Evolutionary conservation across 768 basidiomycete genomes (phyloP).

Genomic region (Termitomyces sp.): DNA sequence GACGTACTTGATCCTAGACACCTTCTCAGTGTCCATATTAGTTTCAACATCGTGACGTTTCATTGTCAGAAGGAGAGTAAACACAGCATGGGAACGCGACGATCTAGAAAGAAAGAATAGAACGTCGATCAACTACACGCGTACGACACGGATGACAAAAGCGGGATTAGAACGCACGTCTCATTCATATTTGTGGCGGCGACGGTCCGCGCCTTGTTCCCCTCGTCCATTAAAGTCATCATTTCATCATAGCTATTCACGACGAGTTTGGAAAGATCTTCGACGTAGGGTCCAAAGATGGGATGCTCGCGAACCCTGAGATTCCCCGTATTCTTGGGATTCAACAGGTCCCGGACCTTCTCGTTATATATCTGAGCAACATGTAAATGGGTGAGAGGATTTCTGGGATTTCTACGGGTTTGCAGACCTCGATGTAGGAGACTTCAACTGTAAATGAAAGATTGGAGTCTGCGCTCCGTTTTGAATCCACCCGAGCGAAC

Average conservation of each 20-base stretch:
- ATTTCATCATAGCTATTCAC: constrained; percentile 92
- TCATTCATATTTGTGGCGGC: constrained; percentile 99
- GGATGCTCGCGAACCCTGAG: constrained; percentile 97
- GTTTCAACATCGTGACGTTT: constrained; percentile 80
- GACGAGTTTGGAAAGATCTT: constrained; percentile 90
- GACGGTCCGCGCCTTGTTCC: constrained; percentile 97
- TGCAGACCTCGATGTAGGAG: constrained; percentile 87
- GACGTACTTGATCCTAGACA: constrained; percentile 88
- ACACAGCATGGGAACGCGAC: constrained; percentile 96
- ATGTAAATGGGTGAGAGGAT: background rate
- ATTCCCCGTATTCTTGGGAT: constrained; percentile 95
- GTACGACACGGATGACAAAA: constrained; percentile 1
- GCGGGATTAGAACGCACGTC: constrained; percentile 47
- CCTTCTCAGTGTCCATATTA: constrained; percentile 93
- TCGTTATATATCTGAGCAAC: constrained; percentile 82
- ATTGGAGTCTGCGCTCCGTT: constrained; percentile 58
- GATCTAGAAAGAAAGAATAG: constrained; percentile 44
- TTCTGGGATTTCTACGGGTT: background rate
- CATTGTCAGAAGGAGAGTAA: constrained; percentile 92
- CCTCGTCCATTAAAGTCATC: constrained; percentile 99
- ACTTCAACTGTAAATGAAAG: constrained; percentile 90
- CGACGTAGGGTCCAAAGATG: constrained; percentile 94
- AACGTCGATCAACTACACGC: constrained; percentile 4
- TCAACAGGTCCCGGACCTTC: constrained; percentile 95
- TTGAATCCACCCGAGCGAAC: constrained; percentile 73